These are phyloP conservation scores for Cladosporium phlei DNA, from an alignment of 2,329 filamentous ascomycete species.

Conservation along the genomic window DNA sequence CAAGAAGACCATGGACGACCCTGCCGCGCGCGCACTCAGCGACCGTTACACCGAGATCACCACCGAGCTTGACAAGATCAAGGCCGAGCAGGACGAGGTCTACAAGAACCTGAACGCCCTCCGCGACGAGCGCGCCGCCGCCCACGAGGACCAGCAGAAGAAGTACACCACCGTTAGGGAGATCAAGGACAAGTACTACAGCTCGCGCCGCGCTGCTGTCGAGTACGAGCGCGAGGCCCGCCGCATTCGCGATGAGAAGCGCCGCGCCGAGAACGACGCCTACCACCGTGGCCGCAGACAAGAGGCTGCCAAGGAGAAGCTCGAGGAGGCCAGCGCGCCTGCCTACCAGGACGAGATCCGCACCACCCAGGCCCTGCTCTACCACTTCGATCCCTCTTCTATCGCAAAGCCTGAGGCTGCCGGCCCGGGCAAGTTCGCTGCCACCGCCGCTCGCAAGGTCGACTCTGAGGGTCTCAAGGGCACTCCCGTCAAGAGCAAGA, in stretches of 20 bases:
- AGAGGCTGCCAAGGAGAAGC: constrained; percentile 68
- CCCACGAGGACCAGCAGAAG: constrained; percentile 79
- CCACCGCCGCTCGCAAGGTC: constrained; percentile 75
- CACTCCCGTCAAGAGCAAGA: constrained; percentile 75
- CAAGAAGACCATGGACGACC: constrained; percentile 84
- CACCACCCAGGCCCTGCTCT: constrained; percentile 78
- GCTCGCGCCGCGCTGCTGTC: constrained; percentile 73
- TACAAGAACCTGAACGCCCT: constrained; percentile 83
- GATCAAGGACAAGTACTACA: constrained; percentile 84
- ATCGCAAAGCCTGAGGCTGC: constrained; percentile 58
- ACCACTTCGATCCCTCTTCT: constrained; percentile 78
- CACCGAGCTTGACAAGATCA: constrained; percentile 82
- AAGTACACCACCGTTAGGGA: constrained; percentile 78
- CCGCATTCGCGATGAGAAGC: constrained; percentile 69
- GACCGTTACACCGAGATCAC: constrained; percentile 82
- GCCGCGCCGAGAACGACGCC: constrained; percentile 73
- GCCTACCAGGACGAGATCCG: constrained; percentile 93
- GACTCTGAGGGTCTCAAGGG: constrained; percentile 83
- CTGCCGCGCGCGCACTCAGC: constrained; percentile 80
- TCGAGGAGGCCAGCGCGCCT: constrained; percentile 75
- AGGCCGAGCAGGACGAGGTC: constrained; percentile 83
- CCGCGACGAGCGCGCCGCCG: constrained; percentile 77
- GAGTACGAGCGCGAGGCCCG: constrained; percentile 80
- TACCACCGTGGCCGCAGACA: constrained; percentile 68
- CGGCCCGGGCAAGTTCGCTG: constrained; percentile 66